These are phyloP conservation scores for Paecilomyces dactylethromorphus DNA, from an alignment of 2,329 filamentous ascomycete genomes.

Conservation along the genomic window DNA sequence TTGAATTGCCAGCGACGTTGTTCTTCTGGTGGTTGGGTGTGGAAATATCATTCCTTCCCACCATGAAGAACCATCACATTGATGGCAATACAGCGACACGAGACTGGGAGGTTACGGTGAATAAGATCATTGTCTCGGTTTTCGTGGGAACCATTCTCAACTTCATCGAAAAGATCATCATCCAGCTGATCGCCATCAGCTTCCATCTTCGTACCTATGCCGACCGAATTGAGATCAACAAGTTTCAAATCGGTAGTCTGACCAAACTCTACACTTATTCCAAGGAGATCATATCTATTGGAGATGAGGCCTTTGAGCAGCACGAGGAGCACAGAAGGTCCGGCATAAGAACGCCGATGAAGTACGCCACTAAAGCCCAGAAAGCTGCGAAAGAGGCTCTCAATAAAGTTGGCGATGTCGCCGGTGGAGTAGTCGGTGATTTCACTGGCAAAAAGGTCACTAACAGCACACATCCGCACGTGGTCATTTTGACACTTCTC, in stretches of 20 bases:
- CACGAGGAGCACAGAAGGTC: slow-evolving; percentile 40
- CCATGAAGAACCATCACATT: slow-evolving; percentile 61
- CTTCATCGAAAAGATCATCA: slow-evolving; percentile 84
- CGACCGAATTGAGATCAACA: slow-evolving; percentile 85
- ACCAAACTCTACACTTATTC: slow-evolving; percentile 61
- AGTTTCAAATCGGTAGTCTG: slow-evolving; percentile 71
- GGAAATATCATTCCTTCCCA: slow-evolving; percentile 77
- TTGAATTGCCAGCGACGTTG: slow-evolving; percentile 77
- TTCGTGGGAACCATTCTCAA: slow-evolving; percentile 77
- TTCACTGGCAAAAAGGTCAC: slow-evolving; percentile 71
- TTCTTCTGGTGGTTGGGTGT: slow-evolving; percentile 92
- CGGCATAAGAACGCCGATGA: slow-evolving; percentile 68
- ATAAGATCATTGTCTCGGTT: slow-evolving; percentile 81
- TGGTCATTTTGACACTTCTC: slow-evolving; percentile 75
- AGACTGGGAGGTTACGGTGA: slow-evolving; percentile 68
- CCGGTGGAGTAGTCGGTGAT: slow-evolving; percentile 80
- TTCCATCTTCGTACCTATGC: slow-evolving; percentile 90
- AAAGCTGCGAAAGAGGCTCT: slow-evolving; percentile 69
- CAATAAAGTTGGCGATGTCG: slow-evolving; percentile 76
- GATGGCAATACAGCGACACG: slow-evolving; percentile 47
- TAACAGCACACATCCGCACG: slow-evolving; percentile 69
- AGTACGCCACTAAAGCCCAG: slow-evolving; percentile 61
- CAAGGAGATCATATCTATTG: slow-evolving; percentile 57
- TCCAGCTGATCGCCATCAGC: slow-evolving; percentile 88
- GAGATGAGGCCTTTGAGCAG: slow-evolving; percentile 72